Evolutionary conservation across 2,329 filamentous ascomycete genomes (phyloP).

Genomic region (Trichophyton equinum): DNA sequence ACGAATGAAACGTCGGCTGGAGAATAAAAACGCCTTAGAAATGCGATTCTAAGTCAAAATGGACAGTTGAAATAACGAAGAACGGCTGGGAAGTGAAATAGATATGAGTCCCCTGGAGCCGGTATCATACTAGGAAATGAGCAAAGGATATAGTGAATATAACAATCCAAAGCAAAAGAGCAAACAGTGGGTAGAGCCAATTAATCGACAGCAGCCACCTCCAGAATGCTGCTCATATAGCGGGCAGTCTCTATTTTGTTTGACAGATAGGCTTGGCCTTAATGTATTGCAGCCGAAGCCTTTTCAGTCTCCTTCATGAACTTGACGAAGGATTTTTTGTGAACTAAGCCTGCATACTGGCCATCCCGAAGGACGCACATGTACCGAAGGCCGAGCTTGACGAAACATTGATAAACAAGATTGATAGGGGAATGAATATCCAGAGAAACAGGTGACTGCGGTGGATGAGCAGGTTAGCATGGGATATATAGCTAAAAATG

Average conservation of each 20-base stretch:
- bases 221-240: neutral
- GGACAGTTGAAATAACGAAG: too few species aligned
- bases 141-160: neutral
- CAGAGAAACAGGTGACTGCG: slow-evolving; percentile 65
- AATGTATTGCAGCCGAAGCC: neutral
- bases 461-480: slow-evolving; percentile 5
- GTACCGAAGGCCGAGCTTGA: slow-evolving; percentile 83
- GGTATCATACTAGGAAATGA: neutral
- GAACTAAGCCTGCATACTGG: slow-evolving; percentile 78
- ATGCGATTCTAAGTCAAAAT: neutral
- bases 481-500: neutral
- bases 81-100: neutral
- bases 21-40: neutral
- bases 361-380: slow-evolving; percentile 81
- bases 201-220: neutral
- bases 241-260: neutral
- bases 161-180: neutral
- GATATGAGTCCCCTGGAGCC: neutral
- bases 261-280: neutral
- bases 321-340: slow-evolving; percentile 95
- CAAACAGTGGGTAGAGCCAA: neutral
- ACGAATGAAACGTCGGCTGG: neutral
- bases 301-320: slow-evolving; percentile 59
- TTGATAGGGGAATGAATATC: slow-evolving; percentile 88
- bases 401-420: slow-evolving; percentile 90